These are phyloP conservation scores for Aspergillus ellipticus DNA, from an alignment of 495 filamentous ascomycete species.

Conservation along the genomic window DNA sequence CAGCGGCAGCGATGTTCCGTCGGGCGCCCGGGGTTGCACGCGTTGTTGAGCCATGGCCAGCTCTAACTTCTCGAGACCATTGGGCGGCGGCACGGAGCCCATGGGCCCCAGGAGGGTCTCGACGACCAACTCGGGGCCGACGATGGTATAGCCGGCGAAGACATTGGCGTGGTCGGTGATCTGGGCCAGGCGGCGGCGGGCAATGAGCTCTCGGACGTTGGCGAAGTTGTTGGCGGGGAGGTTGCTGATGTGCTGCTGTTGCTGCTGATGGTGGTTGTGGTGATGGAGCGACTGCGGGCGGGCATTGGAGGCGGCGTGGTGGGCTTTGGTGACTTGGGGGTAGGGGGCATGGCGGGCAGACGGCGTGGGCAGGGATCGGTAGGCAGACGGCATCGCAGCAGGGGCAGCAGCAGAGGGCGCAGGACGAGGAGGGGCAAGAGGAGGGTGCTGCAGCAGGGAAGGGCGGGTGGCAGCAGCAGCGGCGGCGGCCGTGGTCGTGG, in stretches of 20 bases:
- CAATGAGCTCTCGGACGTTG: conserved; percentile 47
- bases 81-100: conserved; percentile 44
- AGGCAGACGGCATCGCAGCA: conserved; percentile 51
- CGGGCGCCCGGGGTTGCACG: conserved; percentile 42
- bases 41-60: conserved; percentile 48
- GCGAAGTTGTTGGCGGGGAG: conserved; percentile 45
- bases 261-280: conserved; percentile 14
- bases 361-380: conserved; percentile 43
- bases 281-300: conserved; percentile 14
- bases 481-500: conserved; percentile 13
- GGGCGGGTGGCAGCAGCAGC: conserved; percentile 27
- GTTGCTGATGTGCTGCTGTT: conserved; percentile 18
- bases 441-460: conserved; percentile 37
- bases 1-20: conserved; percentile 39
- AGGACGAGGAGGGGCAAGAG: conserved; percentile 32
- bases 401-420: conserved; percentile 32
- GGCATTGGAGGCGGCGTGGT: conserved; percentile 15
- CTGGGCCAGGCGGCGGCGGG: conserved; percentile 46
- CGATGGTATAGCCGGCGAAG: conserved; percentile 46
- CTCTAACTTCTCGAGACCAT: conserved; percentile 46
- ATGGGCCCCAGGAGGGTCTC: conserved; percentile 46
- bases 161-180: conserved; percentile 52
- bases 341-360: conserved; percentile 43
- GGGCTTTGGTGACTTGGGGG: conserved; percentile 39
- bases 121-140: conserved; percentile 46